Percentiles rank a stretch among this genome's conserved stretches.
phyloP scores from a whole-genome alignment of 2,329 filamentous ascomycete species.

The Ramichloridium luteum region DNA sequence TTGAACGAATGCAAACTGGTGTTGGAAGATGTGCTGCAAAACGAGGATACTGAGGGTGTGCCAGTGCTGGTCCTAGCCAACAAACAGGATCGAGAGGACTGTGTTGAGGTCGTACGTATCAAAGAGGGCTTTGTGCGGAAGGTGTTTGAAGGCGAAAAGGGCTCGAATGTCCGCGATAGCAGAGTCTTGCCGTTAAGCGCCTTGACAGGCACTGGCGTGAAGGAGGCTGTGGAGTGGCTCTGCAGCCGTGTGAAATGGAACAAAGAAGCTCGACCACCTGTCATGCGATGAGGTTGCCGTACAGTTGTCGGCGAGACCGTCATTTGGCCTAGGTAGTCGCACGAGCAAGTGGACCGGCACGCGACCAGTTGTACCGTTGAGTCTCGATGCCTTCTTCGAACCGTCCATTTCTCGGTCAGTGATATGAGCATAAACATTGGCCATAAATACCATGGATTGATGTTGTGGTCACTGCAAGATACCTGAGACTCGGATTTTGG shows the following conservation, averaged over 20 bases:
- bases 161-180: slow-evolving; percentile 73
- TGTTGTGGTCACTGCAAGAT: too few species aligned
- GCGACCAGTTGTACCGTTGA: too few species aligned
- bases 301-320: too few species aligned
- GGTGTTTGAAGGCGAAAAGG: slow-evolving; percentile 91
- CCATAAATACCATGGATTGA: too few species aligned
- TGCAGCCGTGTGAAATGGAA: slow-evolving; percentile 90
- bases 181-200: slow-evolving; percentile 84
- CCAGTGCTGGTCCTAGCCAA: slow-evolving; percentile 88
- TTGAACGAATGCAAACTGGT: slow-evolving; percentile 82
- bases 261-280: slow-evolving; percentile 79
- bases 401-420: too few species aligned
- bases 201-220: slow-evolving; percentile 70
- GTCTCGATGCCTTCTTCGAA: too few species aligned
- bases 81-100: slow-evolving; percentile 96
- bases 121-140: slow-evolving; percentile 93
- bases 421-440: too few species aligned
- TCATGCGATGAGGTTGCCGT: slow-evolving; percentile 86
- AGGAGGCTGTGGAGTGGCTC: slow-evolving; percentile 95
- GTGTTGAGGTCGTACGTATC: slow-evolving; percentile 90
- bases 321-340: too few species aligned
- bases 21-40: slow-evolving; percentile 77
- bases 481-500: too few species aligned
- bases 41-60: slow-evolving; percentile 80
- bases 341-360: too few species aligned